A percentile compares a stretch with the other conserved stretches of the same genome.
phyloP scores from a whole-genome alignment of 768 basidiomycete species.

The Leucocoprinus birnbaumii region DNA sequence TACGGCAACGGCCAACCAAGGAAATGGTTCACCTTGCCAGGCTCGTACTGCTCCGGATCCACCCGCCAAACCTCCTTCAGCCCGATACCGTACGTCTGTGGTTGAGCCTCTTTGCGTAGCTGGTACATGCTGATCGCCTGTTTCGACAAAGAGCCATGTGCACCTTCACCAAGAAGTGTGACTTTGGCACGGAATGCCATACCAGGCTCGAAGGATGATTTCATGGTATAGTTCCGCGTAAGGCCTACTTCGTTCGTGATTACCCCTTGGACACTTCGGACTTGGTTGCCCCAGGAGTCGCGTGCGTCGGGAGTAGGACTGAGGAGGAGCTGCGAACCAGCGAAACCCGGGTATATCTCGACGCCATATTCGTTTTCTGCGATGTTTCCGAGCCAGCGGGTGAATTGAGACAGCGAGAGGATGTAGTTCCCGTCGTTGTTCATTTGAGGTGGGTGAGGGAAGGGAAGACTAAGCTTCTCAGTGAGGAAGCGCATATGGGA shows the following conservation, averaged over 20 bases:
- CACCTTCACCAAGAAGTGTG: constrained; percentile 91
- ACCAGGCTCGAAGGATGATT: constrained; percentile 90
- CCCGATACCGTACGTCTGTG: constrained; percentile 95
- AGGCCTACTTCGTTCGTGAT: constrained; percentile 94
- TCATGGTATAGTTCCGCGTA: constrained; percentile 69
- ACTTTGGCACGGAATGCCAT: constrained; percentile 94
- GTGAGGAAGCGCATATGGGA: constrained; percentile 89
- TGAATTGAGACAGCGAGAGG: constrained; percentile 83
- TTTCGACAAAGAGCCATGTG: constrained; percentile 90
- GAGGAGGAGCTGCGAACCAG: constrained; percentile 82
- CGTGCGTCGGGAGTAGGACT: constrained; percentile 44
- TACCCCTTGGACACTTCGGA: constrained; percentile 67
- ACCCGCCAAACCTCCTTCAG: constrained; percentile 98
- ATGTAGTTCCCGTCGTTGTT: constrained; percentile 91
- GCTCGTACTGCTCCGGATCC: constrained; percentile 52
- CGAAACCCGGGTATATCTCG: constrained; percentile 96
- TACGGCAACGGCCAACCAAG: constrained; percentile 90
- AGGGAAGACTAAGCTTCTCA: constrained; percentile 59
- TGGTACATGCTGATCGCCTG: constrained; percentile 71
- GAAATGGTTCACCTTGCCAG: constrained; percentile 88
- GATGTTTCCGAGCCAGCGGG: constrained; percentile 83
- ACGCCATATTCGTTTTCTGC: constrained; percentile 82
- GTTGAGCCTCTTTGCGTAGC: constrained; percentile 66
- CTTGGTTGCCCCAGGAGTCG: constrained; percentile 40
- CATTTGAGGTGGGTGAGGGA: constrained; percentile 98